Conservation (phyloP, 306 rosid species). For the Malus sieversii region DNA sequence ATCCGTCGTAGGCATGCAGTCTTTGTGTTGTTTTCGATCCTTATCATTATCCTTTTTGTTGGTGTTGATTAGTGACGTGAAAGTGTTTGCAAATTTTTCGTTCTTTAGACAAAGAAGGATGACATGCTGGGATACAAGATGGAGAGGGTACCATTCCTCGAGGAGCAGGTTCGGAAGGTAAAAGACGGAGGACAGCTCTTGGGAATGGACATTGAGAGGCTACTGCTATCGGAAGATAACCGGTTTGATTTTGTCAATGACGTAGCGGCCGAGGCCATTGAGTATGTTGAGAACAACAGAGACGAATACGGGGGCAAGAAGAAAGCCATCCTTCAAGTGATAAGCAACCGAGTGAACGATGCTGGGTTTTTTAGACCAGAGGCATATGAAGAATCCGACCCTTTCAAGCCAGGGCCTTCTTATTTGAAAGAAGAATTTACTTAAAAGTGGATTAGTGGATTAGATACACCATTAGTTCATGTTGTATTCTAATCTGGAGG, state of each 20-base stretch:
- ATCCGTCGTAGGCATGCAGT: not conserved
- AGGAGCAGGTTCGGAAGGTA: slow-evolving; percentile 80
- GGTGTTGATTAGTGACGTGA: no score
- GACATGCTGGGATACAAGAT: slow-evolving; percentile 34
- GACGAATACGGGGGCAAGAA: slow-evolving; percentile 78
- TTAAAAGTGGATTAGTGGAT: not conserved
- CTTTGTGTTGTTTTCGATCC: not conserved
- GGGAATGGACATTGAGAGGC: slow-evolving; percentile 61
- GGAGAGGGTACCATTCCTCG: slow-evolving; percentile 82
- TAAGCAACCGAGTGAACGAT: slow-evolving; percentile 77
- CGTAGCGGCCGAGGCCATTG: slow-evolving; percentile 79
- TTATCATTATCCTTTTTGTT: no score
- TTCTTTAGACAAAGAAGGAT: slow-evolving; percentile 61
- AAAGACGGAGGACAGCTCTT: slow-evolving; percentile 65
- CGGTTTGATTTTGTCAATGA: slow-evolving; percentile 82
- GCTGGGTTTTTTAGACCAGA: slow-evolving; percentile 67
- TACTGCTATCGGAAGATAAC: slow-evolving; percentile 72
- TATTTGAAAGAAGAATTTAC: slow-evolving; percentile 51
- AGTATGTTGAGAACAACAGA: slow-evolving; percentile 61
- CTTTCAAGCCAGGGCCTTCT: slow-evolving; percentile 69
- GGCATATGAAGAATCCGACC: slow-evolving; percentile 72
- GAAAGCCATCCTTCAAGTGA: slow-evolving; percentile 87
- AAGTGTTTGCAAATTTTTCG: not conserved
- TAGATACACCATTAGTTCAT: not conserved
- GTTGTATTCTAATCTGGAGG: slow-evolving; percentile 2